Evolutionary conservation across 1,284 basidiomycete species (phyloP), one percentile per base, ranked within the genome.

Genomic region (Puccinia triticina): DNA sequence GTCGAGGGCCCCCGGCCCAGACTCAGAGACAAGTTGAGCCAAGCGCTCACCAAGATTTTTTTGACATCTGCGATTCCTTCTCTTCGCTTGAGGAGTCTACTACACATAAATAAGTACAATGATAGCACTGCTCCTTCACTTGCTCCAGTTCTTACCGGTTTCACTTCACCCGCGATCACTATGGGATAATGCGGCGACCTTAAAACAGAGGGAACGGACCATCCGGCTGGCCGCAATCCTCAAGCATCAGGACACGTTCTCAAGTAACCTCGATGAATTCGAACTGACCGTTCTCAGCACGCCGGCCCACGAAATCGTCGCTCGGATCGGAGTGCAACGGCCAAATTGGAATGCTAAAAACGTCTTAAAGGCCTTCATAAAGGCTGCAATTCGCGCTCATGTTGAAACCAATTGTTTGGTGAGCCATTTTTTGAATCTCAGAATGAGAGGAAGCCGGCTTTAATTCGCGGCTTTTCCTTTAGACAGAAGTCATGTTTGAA

Each of bases 341-440:
- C 64, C 59, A 10, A 83, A 84, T 18, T 95, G 93, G 93, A 94
- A 92, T 0, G 91, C 93, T 11, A 89, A 89, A 1, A 88, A 90
- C 71, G 92, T 94, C 11, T 87, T 94, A 12, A 90, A 91, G 77
- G 92, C 92, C 40, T 95, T 91, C 87, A 91, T 94, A 83, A 88
- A 90, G 0, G 90, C 91, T 10, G 91, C 93, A 0, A 89, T 88
- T 0, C 86, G 89, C 48, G 92, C 92, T 0, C 93, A 95, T 43
- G 87, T 88, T 66, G 87, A 88, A 64, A 92, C 91, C 7, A 95
- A 94, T 85, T 93, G 92, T 85, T 84, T 94, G 32, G 94, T 95
- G 89, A 89, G 92, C 92, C 82, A 32, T 84, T 84, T 82, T 40
- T 64, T 34, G 11, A 16, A 50, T 50, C 16, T 50, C 10, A 16